Evolutionary conservation across 106 monocot genomes (phyloP).

Genomic region (Platanthera guangdongensis): DNA sequence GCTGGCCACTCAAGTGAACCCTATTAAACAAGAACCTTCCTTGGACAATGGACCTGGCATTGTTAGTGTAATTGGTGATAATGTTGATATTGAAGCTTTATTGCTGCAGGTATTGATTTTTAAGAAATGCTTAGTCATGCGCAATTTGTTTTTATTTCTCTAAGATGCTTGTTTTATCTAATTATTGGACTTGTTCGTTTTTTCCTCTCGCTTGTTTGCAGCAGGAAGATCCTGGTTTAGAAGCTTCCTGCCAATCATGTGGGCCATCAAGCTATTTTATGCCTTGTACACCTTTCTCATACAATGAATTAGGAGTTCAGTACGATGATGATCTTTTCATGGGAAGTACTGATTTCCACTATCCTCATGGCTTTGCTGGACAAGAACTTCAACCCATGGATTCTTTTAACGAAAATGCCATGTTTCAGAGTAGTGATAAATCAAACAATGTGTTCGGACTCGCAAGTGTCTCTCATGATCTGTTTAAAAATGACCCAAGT

Average conservation of each 20-base stretch:
- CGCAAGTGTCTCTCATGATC: not conserved
- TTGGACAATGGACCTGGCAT: not conserved
- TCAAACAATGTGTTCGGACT: not conserved
- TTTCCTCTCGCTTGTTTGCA: not conserved
- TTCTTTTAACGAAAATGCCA: not conserved
- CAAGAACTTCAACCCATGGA: not conserved
- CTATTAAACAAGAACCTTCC: not conserved
- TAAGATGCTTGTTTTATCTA: not conserved
- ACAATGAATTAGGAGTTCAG: not conserved
- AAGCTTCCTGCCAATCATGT: not conserved
- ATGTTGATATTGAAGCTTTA: not conserved
- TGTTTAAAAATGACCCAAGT: not conserved
- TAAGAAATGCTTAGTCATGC: not conserved
- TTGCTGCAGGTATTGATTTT: not conserved
- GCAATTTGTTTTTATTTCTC: not conserved
- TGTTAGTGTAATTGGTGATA: not conserved
- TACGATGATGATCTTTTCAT: not conserved
- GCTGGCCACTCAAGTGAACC: not conserved
- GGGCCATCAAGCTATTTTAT: constrained; percentile 3
- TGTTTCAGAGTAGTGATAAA: not conserved
- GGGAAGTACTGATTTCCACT: not conserved
- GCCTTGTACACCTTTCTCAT: not conserved
- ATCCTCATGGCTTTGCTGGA: not conserved
- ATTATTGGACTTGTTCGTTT: not conserved
- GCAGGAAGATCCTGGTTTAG: not conserved